Evolutionary conservation across 768 basidiomycete genomes (phyloP), one percentile per base, ranked within the genome.

Genomic region (Suillus variegatus): DNA sequence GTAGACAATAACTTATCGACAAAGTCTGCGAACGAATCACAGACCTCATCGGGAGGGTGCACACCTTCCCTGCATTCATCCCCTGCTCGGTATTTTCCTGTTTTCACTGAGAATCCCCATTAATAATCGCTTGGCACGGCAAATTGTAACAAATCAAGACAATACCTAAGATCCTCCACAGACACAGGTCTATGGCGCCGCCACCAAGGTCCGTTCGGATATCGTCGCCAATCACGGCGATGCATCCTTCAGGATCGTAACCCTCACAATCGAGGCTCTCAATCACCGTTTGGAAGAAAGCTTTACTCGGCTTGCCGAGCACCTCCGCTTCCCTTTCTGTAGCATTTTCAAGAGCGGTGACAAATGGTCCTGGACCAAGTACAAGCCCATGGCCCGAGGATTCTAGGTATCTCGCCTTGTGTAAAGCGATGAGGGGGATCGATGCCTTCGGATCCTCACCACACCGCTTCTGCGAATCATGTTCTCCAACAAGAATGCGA

Each of bases 361-460:
- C 84, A 69, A 92, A 92, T 3, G 90, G 88, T 0, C 91, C 90
- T 0, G 89, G 88, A 2, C 91, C 90, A 14, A 91, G 78, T 4
- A 87, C 88, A 8, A 91, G 80, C 0, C 76, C 75, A 0, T 81
- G 84, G 38, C 84, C 81, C 6, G 79, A 69, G 22, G 74, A 75
- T 68, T 85, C 77, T 35, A 88, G 73, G 74, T 84, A 89, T 62
- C 81, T 82, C 3, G 85, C 82, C 58, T 82, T 80, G 75, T 91
- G 88, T 0, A 89, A 85, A 0, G 86, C 87, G 36, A 91, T 84
- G 61, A 91, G 78, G 5, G 78, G 80, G 63, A 72, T 65, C 41
- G 25, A 43, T 41, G 47, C 60, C 36, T 52, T 44, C 18, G 52
- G 18, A 47, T 65, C 16, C 38, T 54, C 38, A 51, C 32, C 5